Evolutionary conservation across 225 moss, liverwort and hornwort species (phyloP).

Genomic region (Rhytidiadelphus loreus): DNA sequence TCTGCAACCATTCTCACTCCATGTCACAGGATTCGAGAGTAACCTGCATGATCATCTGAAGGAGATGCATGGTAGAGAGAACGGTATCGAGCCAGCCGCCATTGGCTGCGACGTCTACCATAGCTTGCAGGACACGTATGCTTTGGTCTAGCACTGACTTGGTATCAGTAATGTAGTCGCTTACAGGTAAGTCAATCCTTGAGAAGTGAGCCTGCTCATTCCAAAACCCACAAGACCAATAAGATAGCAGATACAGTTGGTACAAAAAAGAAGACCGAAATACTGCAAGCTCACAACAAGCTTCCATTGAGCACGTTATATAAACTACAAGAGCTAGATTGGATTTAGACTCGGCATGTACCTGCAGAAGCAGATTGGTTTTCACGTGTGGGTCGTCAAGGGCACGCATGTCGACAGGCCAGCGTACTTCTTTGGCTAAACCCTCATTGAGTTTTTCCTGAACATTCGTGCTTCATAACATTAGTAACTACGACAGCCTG

Average conservation of each 20-base stretch:
- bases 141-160: constrained; percentile 99
- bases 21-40: not conserved
- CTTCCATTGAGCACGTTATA: not conserved
- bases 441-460: constrained; percentile 92
- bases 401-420: constrained; percentile 72
- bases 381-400: constrained; percentile 98
- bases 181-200: constrained; percentile 81
- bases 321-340: not conserved
- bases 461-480: not conserved
- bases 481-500: not conserved
- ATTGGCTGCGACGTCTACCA: constrained; percentile 95
- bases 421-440: constrained; percentile 63
- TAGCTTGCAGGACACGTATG: constrained; percentile 95
- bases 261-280: not conserved
- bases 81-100: constrained; percentile 92
- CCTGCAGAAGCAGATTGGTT: constrained; percentile 90
- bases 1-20: not conserved
- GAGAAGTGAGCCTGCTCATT: constrained; percentile 83
- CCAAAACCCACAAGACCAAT: not conserved
- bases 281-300: not conserved
- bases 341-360: constrained; percentile 1
- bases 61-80: constrained; percentile 82
- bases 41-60: constrained; percentile 99
- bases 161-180: constrained; percentile 98
- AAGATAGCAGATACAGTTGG: not conserved